phyloP scores from a whole-genome alignment of 805 yeast species.

The Pichia nanzhaoensis region DNA sequence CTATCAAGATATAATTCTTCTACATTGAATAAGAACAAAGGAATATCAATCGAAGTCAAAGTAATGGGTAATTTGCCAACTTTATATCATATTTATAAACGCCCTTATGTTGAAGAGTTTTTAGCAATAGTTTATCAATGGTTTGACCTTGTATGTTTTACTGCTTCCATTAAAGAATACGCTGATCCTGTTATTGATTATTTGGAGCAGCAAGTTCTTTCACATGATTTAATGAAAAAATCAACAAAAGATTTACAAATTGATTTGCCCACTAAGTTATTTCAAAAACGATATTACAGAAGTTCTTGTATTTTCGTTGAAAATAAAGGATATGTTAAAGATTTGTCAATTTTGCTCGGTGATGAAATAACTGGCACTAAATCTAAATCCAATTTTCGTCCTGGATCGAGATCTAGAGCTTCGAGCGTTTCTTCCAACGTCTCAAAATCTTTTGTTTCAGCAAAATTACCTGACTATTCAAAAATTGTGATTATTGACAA shows the following conservation, averaged over 20 bases:
- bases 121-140: conserved; percentile 71
- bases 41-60: conserved; percentile 78
- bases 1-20: conserved; percentile 55
- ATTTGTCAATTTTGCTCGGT: conserved; percentile 34
- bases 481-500: conserved; percentile 80
- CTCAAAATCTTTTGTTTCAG: not conserved
- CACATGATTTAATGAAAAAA: conserved; percentile 22
- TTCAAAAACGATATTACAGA: conserved; percentile 59
- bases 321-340: conserved; percentile 85
- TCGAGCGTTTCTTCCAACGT: conserved; percentile 12
- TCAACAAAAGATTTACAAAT: not conserved
- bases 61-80: conserved; percentile 60
- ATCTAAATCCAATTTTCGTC: conserved; percentile 4
- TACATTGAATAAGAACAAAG: conserved; percentile 37
- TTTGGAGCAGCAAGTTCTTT: conserved; percentile 58
- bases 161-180: conserved; percentile 90
- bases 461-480: conserved; percentile 43
- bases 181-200: conserved; percentile 97
- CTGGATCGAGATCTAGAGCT: conserved; percentile 12
- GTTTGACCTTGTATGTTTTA: conserved; percentile 86
- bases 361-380: conserved; percentile 7
- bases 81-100: conserved; percentile 80
- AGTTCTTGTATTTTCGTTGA: conserved; percentile 68
- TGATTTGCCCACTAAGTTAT: conserved; percentile 34
- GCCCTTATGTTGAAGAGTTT: conserved; percentile 88